These are phyloP conservation scores for Curvularia hawaiiensis DNA, from an alignment of 2,329 filamentous ascomycete genomes.

Conservation along the genomic window DNA sequence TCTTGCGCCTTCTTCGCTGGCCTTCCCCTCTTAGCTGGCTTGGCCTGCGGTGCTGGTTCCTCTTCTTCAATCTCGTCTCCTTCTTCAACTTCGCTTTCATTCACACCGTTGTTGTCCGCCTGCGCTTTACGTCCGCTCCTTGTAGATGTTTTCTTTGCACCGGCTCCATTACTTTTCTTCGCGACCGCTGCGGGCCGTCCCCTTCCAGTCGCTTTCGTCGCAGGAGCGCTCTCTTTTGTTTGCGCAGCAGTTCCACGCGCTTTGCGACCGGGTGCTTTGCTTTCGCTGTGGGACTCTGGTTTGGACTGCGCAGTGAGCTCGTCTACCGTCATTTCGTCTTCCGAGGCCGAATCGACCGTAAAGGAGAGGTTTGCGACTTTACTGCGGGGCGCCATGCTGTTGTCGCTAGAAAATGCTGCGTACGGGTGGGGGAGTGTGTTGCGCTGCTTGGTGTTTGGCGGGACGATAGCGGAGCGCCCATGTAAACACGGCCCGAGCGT, in stretches of 20 bases:
- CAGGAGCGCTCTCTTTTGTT: constrained; percentile 28
- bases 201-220: constrained; percentile 42
- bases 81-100: constrained; percentile 53
- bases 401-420: background rate
- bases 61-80: constrained; percentile 49
- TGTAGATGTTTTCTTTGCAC: constrained; percentile 44
- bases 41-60: constrained; percentile 24
- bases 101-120: constrained; percentile 48
- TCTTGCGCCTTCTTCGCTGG: constrained; percentile 55
- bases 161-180: constrained; percentile 45
- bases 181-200: constrained; percentile 41
- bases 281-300: constrained; percentile 50
- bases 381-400: constrained; percentile 41
- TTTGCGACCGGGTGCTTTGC: constrained; percentile 44
- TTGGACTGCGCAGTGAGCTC: constrained; percentile 45
- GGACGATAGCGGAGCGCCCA: constrained; percentile 8
- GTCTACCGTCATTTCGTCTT: constrained; percentile 48
- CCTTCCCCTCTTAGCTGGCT: constrained; percentile 37
- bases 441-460: constrained; percentile 12
- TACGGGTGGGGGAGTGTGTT: constrained; percentile 1
- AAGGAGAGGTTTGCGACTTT: constrained; percentile 44
- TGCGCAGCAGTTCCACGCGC: constrained; percentile 40
- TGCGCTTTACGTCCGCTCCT: constrained; percentile 49
- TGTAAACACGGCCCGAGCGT: constrained; percentile 15
- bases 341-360: constrained; percentile 49